A percentile compares a stretch with the other conserved stretches of the same genome.
Evolutionary conservation across 352 stramenopile genomes (phyloP).

Genomic region (Globisporangium radiosum): DNA sequence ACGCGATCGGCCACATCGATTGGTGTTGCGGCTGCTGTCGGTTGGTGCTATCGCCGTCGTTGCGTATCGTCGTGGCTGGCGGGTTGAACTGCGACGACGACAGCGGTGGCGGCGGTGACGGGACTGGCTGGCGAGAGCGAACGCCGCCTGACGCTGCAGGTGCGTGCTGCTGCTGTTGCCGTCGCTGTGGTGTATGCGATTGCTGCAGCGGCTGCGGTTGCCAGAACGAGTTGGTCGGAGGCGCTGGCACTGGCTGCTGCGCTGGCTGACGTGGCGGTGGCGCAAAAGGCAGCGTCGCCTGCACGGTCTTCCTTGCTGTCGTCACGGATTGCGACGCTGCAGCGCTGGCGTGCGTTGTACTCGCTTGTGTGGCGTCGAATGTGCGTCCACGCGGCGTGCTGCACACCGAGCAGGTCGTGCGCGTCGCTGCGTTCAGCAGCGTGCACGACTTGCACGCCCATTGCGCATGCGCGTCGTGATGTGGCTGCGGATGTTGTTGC

Average conservation of each 20-base stretch:
- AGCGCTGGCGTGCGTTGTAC: not conserved
- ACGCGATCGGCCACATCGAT: constrained; percentile 9
- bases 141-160: not conserved
- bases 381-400: constrained; percentile 33
- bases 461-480: not conserved
- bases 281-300: constrained; percentile 60
- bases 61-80: not conserved
- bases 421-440: constrained; percentile 36
- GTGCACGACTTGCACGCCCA: constrained; percentile 62
- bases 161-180: not conserved
- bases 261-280: constrained; percentile 8
- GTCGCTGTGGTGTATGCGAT: not conserved
- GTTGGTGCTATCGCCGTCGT: not conserved
- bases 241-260: constrained; percentile 10
- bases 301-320: constrained; percentile 36
- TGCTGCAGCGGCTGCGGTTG: not conserved
- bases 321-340: constrained; percentile 4
- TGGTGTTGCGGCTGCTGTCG: constrained; percentile 6
- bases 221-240: constrained; percentile 2
- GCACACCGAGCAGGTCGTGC: constrained; percentile 42
- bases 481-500: not conserved
- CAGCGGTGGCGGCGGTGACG: not conserved
- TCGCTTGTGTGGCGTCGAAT: constrained; percentile 10
- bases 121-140: not conserved
- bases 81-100: not conserved